Base-by-base conservation (phyloP, 2,329 filamentous ascomycete species). In the Aspergillus pseudoviridinutans region DNA sequence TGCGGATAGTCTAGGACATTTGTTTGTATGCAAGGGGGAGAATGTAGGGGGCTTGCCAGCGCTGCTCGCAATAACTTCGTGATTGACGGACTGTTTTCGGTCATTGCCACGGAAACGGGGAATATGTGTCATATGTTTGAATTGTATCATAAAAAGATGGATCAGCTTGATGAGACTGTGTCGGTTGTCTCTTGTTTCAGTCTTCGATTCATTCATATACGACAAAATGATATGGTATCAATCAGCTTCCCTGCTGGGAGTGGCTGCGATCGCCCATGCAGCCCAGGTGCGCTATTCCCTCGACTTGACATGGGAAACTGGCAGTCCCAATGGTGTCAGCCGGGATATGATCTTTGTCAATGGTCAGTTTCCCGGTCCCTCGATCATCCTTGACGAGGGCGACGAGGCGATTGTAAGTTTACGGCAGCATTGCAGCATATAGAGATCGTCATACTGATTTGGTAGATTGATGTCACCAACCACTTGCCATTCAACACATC, bases 341-440 rank as follows among this genome's bases (percentile, higher is more conserved):
- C 63, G 71, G 7, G 65, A 71, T 17, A 67, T 69, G 58, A 64
- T 74, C 20, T 66, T 70, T 35, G 68, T 71, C 57, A 74, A 74
- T 54, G 65, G 65, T 4, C 63, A 66, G 49, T 72, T 71, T 49
- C 71, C 72, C 4, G 70, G 69, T 3, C 71, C 72, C 3, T 58
- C 67, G 32, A 28, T 72, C n/a, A 59, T 61, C 25, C 41, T 67
- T 9, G 59, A 68, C 9, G 63, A 72, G 47, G 67, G 61, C 9
- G 70, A 72, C 55, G 63, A 70, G 52, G 65, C 72, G 7, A 62
- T 68, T 59, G 68, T 70, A 55, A 25, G 52, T 32, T 1, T 9
- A 25, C 14, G 12, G 6, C 17, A 8, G 14, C 24, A 29, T 10
- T 47, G 51, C 32, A 17, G 32, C 32, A 17, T 32, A 5, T 7